A percentile compares a stretch with the other conserved stretches of the same genome.
Conservation (phyloP, 2,329 filamentous ascomycete genomes). For the Penicillium sp. region DNA sequence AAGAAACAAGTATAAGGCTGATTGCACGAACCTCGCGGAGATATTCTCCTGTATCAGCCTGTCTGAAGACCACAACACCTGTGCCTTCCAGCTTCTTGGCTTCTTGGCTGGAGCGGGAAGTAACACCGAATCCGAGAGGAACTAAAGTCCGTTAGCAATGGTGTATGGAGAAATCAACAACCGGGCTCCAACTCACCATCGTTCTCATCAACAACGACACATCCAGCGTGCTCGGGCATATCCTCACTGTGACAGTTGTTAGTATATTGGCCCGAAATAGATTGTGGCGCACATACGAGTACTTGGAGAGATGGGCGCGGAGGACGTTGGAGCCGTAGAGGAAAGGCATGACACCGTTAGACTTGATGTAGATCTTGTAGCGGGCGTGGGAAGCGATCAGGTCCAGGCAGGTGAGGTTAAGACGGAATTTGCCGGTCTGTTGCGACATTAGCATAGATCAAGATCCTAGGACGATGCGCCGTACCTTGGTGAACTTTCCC, state of each 20-base stretch:
- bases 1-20: background rate
- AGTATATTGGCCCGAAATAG: slow-evolving; percentile 55
- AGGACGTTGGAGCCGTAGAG: slow-evolving; percentile 52
- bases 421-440: slow-evolving; percentile 86
- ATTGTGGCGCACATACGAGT: slow-evolving; percentile 41
- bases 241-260: background rate
- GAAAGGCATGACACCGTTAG: slow-evolving; percentile 88
- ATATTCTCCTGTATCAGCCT: slow-evolving; percentile 94
- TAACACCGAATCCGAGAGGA: slow-evolving; percentile 85
- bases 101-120: slow-evolving; percentile 82
- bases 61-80: slow-evolving; percentile 82
- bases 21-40: slow-evolving; percentile 65
- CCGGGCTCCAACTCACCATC: slow-evolving; percentile 2
- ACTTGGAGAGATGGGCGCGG: background rate
- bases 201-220: slow-evolving; percentile 2
- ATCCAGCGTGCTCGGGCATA: background rate
- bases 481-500: slow-evolving; percentile 3
- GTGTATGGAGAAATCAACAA: background rate
- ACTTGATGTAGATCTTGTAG: slow-evolving; percentile 96
- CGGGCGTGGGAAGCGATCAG: slow-evolving; percentile 87
- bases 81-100: slow-evolving; percentile 85
- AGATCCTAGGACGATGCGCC: background rate
- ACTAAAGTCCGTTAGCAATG: background rate
- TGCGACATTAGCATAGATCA: background rate
- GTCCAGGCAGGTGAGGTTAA: slow-evolving; percentile 90